Conservation (phyloP, 345 rosid species). For the Lumnitzera littorea region DNA sequence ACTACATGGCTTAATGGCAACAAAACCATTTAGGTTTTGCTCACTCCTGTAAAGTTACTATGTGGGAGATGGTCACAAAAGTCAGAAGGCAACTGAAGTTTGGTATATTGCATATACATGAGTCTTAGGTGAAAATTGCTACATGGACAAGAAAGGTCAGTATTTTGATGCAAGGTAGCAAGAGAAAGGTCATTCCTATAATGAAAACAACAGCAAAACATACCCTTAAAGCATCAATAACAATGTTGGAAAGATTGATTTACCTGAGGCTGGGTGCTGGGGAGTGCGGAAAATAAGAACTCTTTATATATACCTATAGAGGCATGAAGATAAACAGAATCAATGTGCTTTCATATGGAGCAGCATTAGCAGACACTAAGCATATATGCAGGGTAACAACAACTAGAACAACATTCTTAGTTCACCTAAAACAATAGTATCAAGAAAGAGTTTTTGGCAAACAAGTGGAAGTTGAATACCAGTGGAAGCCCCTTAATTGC, state of each 20-base stretch:
- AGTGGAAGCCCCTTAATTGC: too few species aligned
- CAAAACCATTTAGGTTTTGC: too few species aligned
- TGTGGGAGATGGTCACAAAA: too few species aligned
- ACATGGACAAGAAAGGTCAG: background rate
- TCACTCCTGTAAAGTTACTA: too few species aligned
- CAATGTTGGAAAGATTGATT: constrained; percentile 8
- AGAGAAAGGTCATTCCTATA: background rate
- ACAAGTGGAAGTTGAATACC: too few species aligned
- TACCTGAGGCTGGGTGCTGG: constrained; percentile 85
- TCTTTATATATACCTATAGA: constrained; percentile 71
- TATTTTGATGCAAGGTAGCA: background rate
- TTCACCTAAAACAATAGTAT: too few species aligned
- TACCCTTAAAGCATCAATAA: background rate
- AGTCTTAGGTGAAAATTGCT: background rate
- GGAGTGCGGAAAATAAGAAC: constrained; percentile 63
- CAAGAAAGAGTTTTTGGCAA: too few species aligned
- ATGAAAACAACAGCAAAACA: background rate
- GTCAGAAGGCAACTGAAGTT: too few species aligned
- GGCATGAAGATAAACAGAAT: background rate
- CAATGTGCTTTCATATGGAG: background rate
- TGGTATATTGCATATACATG: too few species aligned
- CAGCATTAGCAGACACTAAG: constrained; percentile 5
- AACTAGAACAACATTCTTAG: too few species aligned
- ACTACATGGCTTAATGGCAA: too few species aligned
- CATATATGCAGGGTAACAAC: too few species aligned